Percentiles rank a stretch among this genome's conserved stretches.
phyloP scores from a whole-genome alignment of 495 filamentous ascomycete genomes.

The Glonium stellatum region DNA sequence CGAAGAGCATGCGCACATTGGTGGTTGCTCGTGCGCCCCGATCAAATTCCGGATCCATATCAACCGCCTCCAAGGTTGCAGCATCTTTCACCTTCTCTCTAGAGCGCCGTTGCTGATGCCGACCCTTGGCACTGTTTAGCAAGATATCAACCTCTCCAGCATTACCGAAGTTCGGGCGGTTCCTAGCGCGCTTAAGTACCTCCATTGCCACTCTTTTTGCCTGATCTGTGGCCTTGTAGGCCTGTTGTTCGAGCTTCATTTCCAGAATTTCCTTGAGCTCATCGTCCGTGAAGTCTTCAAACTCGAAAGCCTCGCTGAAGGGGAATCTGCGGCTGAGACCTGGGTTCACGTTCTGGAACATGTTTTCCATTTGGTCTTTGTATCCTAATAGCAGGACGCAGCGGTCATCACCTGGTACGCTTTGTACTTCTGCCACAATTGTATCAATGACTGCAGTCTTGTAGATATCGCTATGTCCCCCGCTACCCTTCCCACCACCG shows the following conservation, averaged over 20 bases:
- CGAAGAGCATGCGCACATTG: slow-evolving; percentile 54
- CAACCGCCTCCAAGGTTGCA: slow-evolving; percentile 53
- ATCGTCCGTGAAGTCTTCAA: slow-evolving; percentile 60
- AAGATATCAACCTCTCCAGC: slow-evolving; percentile 60
- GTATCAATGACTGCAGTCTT: slow-evolving; percentile 41
- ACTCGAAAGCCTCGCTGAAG: slow-evolving; percentile 55
- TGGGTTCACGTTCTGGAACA: slow-evolving; percentile 78
- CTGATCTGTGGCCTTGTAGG: slow-evolving; percentile 39
- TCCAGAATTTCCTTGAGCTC: slow-evolving; percentile 55
- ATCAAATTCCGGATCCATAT: slow-evolving; percentile 64
- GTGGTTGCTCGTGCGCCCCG: slow-evolving; percentile 44
- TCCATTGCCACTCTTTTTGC: slow-evolving; percentile 45
- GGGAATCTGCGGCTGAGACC: slow-evolving; percentile 71
- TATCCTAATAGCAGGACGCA: slow-evolving; percentile 76
- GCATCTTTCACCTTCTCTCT: too few species aligned
- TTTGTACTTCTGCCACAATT: slow-evolving; percentile 78
- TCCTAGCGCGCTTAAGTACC: slow-evolving; percentile 46
- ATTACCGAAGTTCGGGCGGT: slow-evolving; percentile 55
- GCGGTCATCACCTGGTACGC: slow-evolving; percentile 65
- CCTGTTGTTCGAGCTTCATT: slow-evolving; percentile 47
- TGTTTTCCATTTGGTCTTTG: slow-evolving; percentile 64
- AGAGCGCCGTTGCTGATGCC: slow-evolving; percentile 52
- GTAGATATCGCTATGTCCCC: slow-evolving; percentile 59
- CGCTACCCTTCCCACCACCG: slow-evolving; percentile 16
- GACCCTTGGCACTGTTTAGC: slow-evolving; percentile 52